Evolutionary conservation across 2,329 filamentous ascomycete species (phyloP).

Genomic region (Colletotrichum liriopes): DNA sequence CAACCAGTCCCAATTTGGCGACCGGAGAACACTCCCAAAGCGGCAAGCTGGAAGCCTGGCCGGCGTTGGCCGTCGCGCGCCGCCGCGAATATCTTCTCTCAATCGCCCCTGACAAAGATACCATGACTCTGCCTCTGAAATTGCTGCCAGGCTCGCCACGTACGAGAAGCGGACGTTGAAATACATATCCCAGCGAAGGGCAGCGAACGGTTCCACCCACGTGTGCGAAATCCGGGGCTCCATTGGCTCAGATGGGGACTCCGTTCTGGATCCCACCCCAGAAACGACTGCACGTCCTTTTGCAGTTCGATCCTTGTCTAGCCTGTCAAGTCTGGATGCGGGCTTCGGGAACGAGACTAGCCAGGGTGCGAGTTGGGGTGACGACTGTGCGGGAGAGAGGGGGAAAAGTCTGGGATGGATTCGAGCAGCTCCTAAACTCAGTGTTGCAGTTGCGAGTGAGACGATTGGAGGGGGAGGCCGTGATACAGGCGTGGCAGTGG

Average conservation of each 20-base stretch:
- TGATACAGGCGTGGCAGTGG: neutral
- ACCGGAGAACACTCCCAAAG: slow-evolving; percentile 15
- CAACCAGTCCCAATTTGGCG: neutral
- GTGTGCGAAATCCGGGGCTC: slow-evolving; percentile 34
- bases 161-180: slow-evolving; percentile 15
- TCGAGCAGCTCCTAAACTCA: neutral
- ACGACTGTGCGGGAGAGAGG: too few species aligned
- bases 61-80: neutral
- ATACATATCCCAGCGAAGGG: slow-evolving; percentile 22
- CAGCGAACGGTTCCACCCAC: slow-evolving; percentile 32
- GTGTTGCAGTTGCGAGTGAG: neutral
- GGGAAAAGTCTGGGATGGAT: too few species aligned
- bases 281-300: slow-evolving; percentile 7
- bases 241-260: slow-evolving; percentile 29
- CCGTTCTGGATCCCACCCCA: slow-evolving; percentile 25
- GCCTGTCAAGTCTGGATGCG: slow-evolving; percentile 11
- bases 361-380: neutral
- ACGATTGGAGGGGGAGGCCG: neutral
- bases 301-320: slow-evolving; percentile 21
- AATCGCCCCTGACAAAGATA: neutral
- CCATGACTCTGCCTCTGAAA: neutral
- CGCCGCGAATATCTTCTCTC: neutral
- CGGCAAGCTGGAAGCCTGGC: neutral
- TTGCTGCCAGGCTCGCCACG: neutral
- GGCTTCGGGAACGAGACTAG: neutral